Evolutionary conservation across 371 early-diverging fungal species (phyloP).

Genomic region (Fennellomyces sp.): DNA sequence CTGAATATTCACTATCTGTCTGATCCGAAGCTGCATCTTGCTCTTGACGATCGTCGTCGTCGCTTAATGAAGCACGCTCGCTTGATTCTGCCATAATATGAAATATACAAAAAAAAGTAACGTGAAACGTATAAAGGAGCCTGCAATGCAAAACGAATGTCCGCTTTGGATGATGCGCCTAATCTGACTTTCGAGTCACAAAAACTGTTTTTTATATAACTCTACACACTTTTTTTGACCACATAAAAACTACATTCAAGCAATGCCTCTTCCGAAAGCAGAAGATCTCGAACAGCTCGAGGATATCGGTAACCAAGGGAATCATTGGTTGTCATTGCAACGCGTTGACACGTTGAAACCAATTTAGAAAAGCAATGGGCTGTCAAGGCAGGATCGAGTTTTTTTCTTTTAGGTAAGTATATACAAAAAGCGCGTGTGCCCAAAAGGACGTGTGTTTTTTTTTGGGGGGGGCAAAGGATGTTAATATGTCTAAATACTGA

Average conservation of each 20-base stretch:
- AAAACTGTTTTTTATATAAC: background rate
- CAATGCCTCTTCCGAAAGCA: constrained; percentile 74
- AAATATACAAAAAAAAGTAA: background rate
- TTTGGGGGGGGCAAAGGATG: background rate
- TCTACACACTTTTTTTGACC: background rate
- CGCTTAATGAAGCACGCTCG: constrained; percentile 12
- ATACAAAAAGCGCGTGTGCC: too few relatives aligned
- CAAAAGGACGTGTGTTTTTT: too few relatives aligned
- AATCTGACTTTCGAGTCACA: too few relatives aligned
- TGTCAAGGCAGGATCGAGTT: constrained; percentile 75
- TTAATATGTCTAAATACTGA: background rate
- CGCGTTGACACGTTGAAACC: too few relatives aligned
- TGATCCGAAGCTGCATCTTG: constrained; percentile 2
- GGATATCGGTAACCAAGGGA: constrained; percentile 67
- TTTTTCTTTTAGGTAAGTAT: too few relatives aligned
- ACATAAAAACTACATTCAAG: constrained; percentile 21
- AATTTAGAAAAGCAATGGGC: constrained; percentile 92
- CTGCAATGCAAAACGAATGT: too few relatives aligned
- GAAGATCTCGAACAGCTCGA: constrained; percentile 80
- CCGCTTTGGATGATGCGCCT: too few relatives aligned
- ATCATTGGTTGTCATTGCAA: background rate
- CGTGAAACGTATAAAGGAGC: background rate
- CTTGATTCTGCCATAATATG: constrained; percentile 6
- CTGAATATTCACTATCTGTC: constrained; percentile 14
- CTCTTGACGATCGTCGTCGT: constrained; percentile 22